Evolutionary conservation across 208 protist species (phyloP).

Genomic region (Leishmania gerbilli): DNA sequence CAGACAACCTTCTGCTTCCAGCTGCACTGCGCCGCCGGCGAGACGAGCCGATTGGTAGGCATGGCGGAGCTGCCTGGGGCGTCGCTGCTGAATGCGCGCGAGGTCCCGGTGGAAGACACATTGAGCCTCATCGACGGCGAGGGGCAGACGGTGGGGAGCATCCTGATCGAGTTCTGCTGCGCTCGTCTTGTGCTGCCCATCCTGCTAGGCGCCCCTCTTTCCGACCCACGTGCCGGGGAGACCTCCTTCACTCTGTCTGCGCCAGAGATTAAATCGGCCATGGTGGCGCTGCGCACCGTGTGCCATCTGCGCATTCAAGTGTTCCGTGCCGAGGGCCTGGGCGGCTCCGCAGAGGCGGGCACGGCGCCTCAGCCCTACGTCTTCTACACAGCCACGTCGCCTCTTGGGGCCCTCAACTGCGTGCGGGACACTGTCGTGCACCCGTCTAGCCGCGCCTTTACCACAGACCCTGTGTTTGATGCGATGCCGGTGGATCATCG

Average conservation of each 20-base stretch:
- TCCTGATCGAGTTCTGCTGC: conserved; percentile 61
- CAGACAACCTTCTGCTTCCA: conserved; percentile 72
- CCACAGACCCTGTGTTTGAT: conserved; percentile 66
- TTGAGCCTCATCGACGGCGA: conserved; percentile 52
- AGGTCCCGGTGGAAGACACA: conserved; percentile 43
- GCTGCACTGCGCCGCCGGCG: conserved; percentile 49
- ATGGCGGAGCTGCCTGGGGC: conserved; percentile 74
- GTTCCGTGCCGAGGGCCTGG: conserved; percentile 54
- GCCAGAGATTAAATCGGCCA: conserved; percentile 44
- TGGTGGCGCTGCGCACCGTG: conserved; percentile 73
- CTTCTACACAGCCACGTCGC: conserved; percentile 75
- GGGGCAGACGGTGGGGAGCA: conserved; percentile 43
- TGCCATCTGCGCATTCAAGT: conserved; percentile 74
- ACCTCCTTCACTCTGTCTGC: conserved; percentile 31
- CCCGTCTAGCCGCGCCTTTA: conserved; percentile 40
- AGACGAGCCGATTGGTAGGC: conserved; percentile 55
- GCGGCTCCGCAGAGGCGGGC: conserved; percentile 1
- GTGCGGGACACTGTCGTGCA: conserved; percentile 80
- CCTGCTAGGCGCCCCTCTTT: conserved; percentile 39
- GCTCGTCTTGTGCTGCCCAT: conserved; percentile 71
- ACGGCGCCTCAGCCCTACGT: conserved; percentile 74
- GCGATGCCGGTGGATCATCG: conserved; percentile 74
- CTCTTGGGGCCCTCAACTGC: conserved; percentile 40
- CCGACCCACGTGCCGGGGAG: conserved; percentile 4
- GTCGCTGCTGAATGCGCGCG: conserved; percentile 56